Percentiles rank a stretch among this genome's conserved stretches.
These are phyloP conservation scores for Tuctoria greenei DNA, from an alignment of 176 grass and related monocot species.

Conservation along the genomic window DNA sequence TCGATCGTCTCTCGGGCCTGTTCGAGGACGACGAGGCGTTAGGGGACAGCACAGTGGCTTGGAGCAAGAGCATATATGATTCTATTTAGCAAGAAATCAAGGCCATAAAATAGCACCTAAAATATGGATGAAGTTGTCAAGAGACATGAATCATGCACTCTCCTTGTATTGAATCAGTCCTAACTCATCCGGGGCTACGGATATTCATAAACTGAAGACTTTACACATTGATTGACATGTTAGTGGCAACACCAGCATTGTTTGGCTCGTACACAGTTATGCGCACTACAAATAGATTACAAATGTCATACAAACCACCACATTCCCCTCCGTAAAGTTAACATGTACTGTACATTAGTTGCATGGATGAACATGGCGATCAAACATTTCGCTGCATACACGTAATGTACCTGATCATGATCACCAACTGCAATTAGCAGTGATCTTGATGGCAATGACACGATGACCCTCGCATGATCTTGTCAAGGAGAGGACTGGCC, in stretches of 20 bases:
- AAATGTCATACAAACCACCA: no score
- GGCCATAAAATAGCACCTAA: background rate
- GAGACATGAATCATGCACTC: constrained; percentile 18
- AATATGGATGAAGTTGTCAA: background rate
- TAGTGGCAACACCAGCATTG: constrained; percentile 13
- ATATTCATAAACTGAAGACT: constrained; percentile 8
- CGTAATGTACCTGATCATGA: background rate
- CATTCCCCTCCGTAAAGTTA: constrained; percentile 7
- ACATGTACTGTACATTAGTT: constrained; percentile 19
- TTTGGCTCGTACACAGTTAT: constrained; percentile 18
- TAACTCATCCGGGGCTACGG: no score
- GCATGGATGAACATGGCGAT: constrained; percentile 5
- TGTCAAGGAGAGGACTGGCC: background rate
- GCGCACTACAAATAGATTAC: background rate
- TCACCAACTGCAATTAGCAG: background rate
- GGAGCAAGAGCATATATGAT: no score
- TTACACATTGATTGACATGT: background rate
- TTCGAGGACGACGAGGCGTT: no score
- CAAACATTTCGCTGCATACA: constrained; percentile 8
- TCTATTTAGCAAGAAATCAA: no score
- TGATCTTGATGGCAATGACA: constrained; percentile 23
- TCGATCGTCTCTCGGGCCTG: no score
- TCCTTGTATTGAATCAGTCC: constrained; percentile 8
- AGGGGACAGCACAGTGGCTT: no score
- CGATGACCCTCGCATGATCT: constrained; percentile 4